Evolutionary conservation across 2,329 filamentous ascomycete genomes (phyloP).

Genomic region (Lecanoromycetidae sp.): DNA sequence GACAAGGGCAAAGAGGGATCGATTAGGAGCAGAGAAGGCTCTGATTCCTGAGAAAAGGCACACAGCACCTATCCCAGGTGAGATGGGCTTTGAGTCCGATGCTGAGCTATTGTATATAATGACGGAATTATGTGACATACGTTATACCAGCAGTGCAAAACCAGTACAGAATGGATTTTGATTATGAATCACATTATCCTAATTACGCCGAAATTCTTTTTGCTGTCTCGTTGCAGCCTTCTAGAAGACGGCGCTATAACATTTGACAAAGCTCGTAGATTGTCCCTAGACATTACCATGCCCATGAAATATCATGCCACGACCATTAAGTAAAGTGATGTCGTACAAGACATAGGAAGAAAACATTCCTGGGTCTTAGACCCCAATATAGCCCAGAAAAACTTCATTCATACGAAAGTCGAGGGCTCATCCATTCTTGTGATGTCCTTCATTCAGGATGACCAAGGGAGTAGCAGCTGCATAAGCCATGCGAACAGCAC

Average conservation of each 20-base stretch:
- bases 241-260: too few relatives aligned
- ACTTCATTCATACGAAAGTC: neutral
- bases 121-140: neutral
- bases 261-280: too few relatives aligned
- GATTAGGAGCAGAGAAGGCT: neutral
- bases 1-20: neutral
- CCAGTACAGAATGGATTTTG: too few relatives aligned
- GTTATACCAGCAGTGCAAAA: neutral
- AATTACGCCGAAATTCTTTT: too few relatives aligned
- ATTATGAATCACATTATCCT: too few relatives aligned
- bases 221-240: too few relatives aligned
- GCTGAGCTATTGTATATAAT: neutral
- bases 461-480: slow-evolving; percentile 61
- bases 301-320: too few relatives aligned
- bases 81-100: neutral
- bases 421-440: slow-evolving; percentile 14
- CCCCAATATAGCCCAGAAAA: neutral
- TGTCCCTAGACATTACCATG: too few relatives aligned
- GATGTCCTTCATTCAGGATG: slow-evolving; percentile 44
- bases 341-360: too few relatives aligned
- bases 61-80: neutral
- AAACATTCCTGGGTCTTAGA: neutral
- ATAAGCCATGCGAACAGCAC: slow-evolving; percentile 63
- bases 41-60: neutral
- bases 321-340: too few relatives aligned